Evolutionary conservation across 352 stramenopile species (phyloP).

Genomic region (Phytophthora quininea): DNA sequence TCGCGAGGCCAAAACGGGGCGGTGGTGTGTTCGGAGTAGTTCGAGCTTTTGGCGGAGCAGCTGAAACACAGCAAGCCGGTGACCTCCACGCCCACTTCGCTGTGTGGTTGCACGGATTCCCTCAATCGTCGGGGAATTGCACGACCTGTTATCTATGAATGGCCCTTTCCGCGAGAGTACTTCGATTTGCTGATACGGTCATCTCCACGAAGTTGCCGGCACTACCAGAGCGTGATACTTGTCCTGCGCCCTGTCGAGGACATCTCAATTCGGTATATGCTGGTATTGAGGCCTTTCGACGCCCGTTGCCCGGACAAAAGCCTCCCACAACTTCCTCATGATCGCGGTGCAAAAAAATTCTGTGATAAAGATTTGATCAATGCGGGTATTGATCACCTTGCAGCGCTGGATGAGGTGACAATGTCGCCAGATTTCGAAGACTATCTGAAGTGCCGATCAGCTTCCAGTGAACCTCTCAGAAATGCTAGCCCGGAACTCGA

Average conservation of each 20-base stretch:
- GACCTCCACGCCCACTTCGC: constrained; percentile 35
- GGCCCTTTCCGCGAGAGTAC: background rate
- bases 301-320: background rate
- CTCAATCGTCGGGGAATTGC: constrained; percentile 9
- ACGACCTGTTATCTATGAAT: background rate
- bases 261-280: background rate
- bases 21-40: constrained; percentile 37
- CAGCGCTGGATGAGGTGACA: background rate
- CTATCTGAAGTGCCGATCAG: constrained; percentile 1
- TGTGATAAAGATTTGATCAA: constrained; percentile 15
- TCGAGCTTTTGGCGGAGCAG: constrained; percentile 23
- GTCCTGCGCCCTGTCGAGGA: background rate
- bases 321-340: constrained; percentile 6
- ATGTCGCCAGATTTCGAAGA: background rate
- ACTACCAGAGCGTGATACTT: background rate
- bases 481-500: background rate
- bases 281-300: constrained; percentile 12
- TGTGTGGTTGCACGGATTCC: constrained; percentile 36
- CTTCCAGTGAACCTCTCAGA: background rate
- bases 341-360: background rate
- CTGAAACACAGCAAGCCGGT: constrained; percentile 32
- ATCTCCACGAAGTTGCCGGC: background rate
- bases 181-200: constrained; percentile 3
- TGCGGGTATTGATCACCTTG: background rate
- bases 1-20: background rate